A percentile compares a stretch with the other conserved stretches of the same genome.
Evolutionary conservation across 805 yeast species (phyloP).

Genomic region (Candida qinlingensis): DNA sequence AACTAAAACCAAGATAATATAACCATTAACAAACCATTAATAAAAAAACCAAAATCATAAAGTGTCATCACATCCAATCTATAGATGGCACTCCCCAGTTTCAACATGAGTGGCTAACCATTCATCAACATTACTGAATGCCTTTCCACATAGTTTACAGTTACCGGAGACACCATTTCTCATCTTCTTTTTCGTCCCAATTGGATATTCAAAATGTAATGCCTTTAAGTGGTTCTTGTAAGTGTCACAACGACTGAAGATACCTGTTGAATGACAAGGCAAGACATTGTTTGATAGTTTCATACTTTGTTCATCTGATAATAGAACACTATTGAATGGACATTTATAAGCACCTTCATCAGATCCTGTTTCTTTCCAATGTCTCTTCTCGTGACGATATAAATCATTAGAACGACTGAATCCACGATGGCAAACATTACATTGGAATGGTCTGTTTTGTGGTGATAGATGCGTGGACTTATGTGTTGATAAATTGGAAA

Average conservation of each 20-base stretch:
- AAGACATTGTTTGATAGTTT: slow-evolving; percentile 2
- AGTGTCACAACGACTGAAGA: slow-evolving; percentile 86
- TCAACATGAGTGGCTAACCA: slow-evolving; percentile 80
- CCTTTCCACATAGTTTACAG: slow-evolving; percentile 71
- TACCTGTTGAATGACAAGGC: slow-evolving; percentile 75
- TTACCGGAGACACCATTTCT: slow-evolving; percentile 63
- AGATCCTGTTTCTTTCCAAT: slow-evolving; percentile 68
- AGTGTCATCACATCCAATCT: background rate
- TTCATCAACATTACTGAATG: slow-evolving; percentile 64
- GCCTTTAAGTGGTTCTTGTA: slow-evolving; percentile 89
- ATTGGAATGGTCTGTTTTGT: slow-evolving; percentile 68
- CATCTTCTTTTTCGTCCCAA: slow-evolving; percentile 77
- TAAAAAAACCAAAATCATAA: background rate
- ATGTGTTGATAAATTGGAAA: slow-evolving; percentile 80
- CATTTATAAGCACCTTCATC: slow-evolving; percentile 71
- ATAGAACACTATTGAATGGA: slow-evolving; percentile 49
- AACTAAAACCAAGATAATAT: no score
- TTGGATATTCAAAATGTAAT: slow-evolving; percentile 82
- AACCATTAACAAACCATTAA: no score
- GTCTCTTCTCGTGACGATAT: slow-evolving; percentile 80
- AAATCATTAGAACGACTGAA: slow-evolving; percentile 86
- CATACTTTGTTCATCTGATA: background rate
- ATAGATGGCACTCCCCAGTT: slow-evolving; percentile 19
- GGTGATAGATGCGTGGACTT: slow-evolving; percentile 72
- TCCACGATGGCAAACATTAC: slow-evolving; percentile 75